Evolutionary conservation across 345 rosid genomes (phyloP).

Genomic region (Gossypium thurberi): DNA sequence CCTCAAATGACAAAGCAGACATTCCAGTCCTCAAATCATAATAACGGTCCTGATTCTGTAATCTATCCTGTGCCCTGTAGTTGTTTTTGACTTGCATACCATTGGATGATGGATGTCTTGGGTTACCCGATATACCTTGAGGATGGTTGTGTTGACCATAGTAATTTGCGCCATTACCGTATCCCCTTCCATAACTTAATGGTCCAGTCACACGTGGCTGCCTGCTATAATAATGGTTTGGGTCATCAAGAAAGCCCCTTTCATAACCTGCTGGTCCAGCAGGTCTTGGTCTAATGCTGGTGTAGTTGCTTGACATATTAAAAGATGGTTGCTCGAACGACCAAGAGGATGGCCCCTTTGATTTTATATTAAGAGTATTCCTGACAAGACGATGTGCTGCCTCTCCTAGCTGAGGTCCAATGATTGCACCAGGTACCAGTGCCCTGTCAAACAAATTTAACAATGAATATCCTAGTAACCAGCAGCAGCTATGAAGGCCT

Average conservation of each 20-base stretch:
- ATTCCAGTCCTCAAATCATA: conserved; percentile 43
- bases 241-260: conserved; percentile 45
- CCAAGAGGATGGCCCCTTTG: conserved; percentile 47
- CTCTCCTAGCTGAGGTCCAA: conserved; percentile 71
- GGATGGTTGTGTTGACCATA: conserved; percentile 36
- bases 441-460: conserved; percentile 45
- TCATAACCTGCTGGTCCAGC: conserved; percentile 53
- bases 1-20: conserved; percentile 48
- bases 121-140: conserved; percentile 33
- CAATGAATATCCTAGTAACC: neutral
- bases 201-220: conserved; percentile 55
- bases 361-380: conserved; percentile 74
- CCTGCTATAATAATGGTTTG: conserved; percentile 23
- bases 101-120: conserved; percentile 40
- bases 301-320: conserved; percentile 37
- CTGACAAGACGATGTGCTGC: conserved; percentile 97
- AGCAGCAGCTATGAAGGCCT: neutral
- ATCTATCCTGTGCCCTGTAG: conserved; percentile 36
- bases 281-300: conserved; percentile 47
- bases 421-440: conserved; percentile 72
- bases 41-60: conserved; percentile 40
- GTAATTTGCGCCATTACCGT: conserved; percentile 33
- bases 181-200: conserved; percentile 48
- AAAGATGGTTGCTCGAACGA: conserved; percentile 40
- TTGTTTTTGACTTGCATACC: conserved; percentile 40